Base-by-base conservation (phyloP, 2,329 filamentous ascomycete species). In the Venturia nashicola region DNA sequence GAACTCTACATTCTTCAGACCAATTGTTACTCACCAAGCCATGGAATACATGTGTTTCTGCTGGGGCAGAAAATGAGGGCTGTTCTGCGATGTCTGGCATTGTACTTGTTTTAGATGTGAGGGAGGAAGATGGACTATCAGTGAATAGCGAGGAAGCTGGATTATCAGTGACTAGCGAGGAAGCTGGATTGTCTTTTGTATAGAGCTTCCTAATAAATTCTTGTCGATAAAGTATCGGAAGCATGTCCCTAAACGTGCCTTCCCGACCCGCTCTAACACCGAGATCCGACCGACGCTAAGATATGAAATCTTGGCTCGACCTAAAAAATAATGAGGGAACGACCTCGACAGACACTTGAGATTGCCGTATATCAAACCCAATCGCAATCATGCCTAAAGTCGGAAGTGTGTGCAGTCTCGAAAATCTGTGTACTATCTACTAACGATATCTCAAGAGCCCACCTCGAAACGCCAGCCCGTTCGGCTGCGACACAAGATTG, bases 401-500 rank as follows among this genome's bases (percentile, higher is more conserved):
- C 70, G 75, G 75, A 69, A 77, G 75, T 77, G 71, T 67, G 75
- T 70, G 12, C 5, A 12, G 5, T 16, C 39, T 9, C 12, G 5
- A 14, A n/a, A 23, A 42, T 20, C 20, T 2, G 16, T 23, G 18
- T 18, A 27, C 32, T 5, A 42, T 23, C 5, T 23, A 23, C 39
- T 60, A 67, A 43, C n/a, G 32, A 16, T 3, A 9, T 16, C 66
- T 11, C 71, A 96, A 96, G 91, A 97, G 78, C 94, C 93, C 73
- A 91, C 88, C 78, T 97, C 93, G 64, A 99, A 99, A 85, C 88
- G 94, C 76, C 86, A 84, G 69, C 86, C 93, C 55, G 89, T 93
- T 72, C 91, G 94, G 66, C 83, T 99, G 72, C 87, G 93, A 68
- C 87, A 97, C 80, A 97, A 96, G 79, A 97, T 99, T 76, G 85